A percentile compares a stretch with the other conserved stretches of the same genome.
Conservation (phyloP, 169 alveolate genomes). For the Theileria annulata region DNA sequence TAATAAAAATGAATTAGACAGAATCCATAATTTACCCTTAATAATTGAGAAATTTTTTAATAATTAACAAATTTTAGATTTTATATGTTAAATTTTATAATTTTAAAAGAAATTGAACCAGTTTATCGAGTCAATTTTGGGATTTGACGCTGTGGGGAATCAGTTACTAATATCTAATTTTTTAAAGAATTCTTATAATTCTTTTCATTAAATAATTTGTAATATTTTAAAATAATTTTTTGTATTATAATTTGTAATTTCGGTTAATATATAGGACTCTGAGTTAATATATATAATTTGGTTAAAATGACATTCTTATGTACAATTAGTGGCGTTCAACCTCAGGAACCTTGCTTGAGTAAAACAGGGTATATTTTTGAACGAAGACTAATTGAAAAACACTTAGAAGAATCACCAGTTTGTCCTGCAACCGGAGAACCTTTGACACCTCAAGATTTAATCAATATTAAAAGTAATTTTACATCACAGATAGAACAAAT, state of each 20-base stretch:
- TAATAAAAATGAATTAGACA: neutral
- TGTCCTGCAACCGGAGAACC: constrained; percentile 84
- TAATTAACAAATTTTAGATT: neutral
- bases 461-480: constrained; percentile 70
- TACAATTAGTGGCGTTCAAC: constrained; percentile 84
- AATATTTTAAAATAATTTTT: neutral
- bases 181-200: neutral
- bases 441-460: constrained; percentile 74
- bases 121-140: neutral
- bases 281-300: neutral
- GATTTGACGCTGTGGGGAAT: constrained; percentile 7
- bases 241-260: constrained; percentile 5
- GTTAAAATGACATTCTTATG: constrained; percentile 77
- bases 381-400: constrained; percentile 79
- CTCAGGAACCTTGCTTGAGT: constrained; percentile 84
- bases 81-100: neutral
- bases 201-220: neutral
- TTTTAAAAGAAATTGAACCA: neutral
- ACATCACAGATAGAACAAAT: neutral
- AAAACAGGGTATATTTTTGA: constrained; percentile 85
- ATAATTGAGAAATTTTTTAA: neutral
- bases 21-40: neutral
- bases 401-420: constrained; percentile 72
- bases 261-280: neutral
- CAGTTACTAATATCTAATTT: neutral